Conservation (phyloP, 768 basidiomycete genomes). For the Termitomyces heimii region DNA sequence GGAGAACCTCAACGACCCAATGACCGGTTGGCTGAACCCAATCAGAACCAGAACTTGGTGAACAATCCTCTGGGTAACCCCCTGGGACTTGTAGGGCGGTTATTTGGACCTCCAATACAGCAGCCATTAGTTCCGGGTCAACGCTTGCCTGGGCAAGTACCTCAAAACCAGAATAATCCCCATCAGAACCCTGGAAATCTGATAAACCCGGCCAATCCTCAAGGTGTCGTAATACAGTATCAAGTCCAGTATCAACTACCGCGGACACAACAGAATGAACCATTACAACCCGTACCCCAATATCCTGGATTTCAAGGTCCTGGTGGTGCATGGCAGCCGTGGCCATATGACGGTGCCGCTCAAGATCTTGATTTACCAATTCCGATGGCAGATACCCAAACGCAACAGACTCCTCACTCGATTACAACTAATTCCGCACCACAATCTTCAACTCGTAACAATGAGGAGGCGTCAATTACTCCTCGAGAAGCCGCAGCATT, state of each 20-base stretch:
- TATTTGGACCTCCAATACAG: slow-evolving; percentile 50
- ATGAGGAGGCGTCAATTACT: slow-evolving; percentile 8
- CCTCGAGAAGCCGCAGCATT: slow-evolving; percentile 51
- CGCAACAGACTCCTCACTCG: background rate
- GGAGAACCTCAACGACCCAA: slow-evolving; percentile 26
- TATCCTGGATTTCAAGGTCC: slow-evolving; percentile 63
- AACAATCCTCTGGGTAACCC: slow-evolving; percentile 44
- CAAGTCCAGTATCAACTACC: slow-evolving; percentile 54
- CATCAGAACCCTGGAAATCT: slow-evolving; percentile 25
- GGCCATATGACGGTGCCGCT: slow-evolving; percentile 27
- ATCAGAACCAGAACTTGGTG: slow-evolving; percentile 28
- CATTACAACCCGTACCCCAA: slow-evolving; percentile 42
- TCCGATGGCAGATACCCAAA: background rate
- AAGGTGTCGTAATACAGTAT: slow-evolving; percentile 55
- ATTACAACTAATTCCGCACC: background rate
- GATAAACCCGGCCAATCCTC: slow-evolving; percentile 29
- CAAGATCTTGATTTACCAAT: background rate
- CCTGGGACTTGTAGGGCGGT: slow-evolving; percentile 47
- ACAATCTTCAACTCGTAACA: slow-evolving; percentile 5
- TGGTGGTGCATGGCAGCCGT: slow-evolving; percentile 59
- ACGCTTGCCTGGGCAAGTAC: slow-evolving; percentile 22
- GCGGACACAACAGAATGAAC: slow-evolving; percentile 24
- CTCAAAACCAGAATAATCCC: slow-evolving; percentile 18
- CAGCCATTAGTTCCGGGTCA: slow-evolving; percentile 29
- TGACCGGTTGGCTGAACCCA: slow-evolving; percentile 20